Base-by-base conservation (phyloP, 2,329 filamentous ascomycete genomes). In the Penicillium italicum region DNA sequence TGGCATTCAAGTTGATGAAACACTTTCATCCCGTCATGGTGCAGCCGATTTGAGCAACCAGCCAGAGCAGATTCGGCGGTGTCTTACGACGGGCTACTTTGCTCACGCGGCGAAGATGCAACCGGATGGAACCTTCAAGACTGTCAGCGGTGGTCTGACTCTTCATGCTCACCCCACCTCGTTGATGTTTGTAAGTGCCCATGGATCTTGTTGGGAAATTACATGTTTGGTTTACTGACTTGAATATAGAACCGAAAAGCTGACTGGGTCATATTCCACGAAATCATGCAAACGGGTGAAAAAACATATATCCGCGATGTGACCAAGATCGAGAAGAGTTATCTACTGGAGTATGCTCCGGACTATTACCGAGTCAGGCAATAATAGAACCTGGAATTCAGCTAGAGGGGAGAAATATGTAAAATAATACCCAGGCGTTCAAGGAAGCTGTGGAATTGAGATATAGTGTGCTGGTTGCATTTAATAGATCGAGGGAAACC, bases 221-320 rank as follows among this genome's bases (percentile, higher is more conserved):
- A 20, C 20, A 8, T 46, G 5, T 36, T 40, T 37, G 18, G 4
- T 37, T 55, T 46, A 51, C 60, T 65, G 48, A 67, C 56, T 51
- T 34, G 33, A 42, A 37, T 37, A 11, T 62, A 82, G 80, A 96
- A 96, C 73, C 86, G 92, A 54, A 97, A 95, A 77, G 91, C 91
- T 11, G 91, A 97, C 61, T 97, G 93, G 91, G 91, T 97, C 10
- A 83, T 99, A 33, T 99, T 97, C 69, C 89, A 95, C 66, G 93
- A 97, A 75, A 85, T 96, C 36, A 85, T 96, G 80, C 90, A 97
- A 76, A 95, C 90, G 5, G 85, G 88, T 10, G 85, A 84, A 61
- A 97, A 97, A 79, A 91, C 84, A 0, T 97, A 88, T 70, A 95
- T 99, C 65, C 82, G 91, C 53, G 93, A 97, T 73, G 79, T 97